phyloP scores from a whole-genome alignment of 1,284 basidiomycete genomes.

The Gomphus bonarii region DNA sequence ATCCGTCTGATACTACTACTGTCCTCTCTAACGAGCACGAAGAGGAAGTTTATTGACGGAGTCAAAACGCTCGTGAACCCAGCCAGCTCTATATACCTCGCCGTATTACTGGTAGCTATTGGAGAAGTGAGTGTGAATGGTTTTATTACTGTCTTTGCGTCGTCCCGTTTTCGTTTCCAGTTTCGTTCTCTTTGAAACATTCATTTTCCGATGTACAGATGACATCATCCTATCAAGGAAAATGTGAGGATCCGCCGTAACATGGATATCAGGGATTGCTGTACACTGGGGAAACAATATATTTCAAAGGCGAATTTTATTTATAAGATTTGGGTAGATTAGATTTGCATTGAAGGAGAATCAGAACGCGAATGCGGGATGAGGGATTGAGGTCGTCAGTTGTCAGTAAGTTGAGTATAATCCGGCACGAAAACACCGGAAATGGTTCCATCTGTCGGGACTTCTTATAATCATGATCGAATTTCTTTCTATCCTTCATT shows the following conservation, averaged over 20 bases:
- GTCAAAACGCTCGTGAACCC: slow-evolving; percentile 13
- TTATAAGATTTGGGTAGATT: no score
- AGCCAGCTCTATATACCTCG: slow-evolving; percentile 27
- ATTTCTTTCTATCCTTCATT: no score
- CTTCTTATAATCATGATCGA: no score
- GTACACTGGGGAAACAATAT: no score
- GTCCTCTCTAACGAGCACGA: slow-evolving; percentile 8
- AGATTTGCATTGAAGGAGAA: no score
- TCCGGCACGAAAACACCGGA: no score
- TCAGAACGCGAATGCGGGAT: no score
- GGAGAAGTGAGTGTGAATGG: slow-evolving; percentile 29
- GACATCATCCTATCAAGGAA: slow-evolving; percentile 29
- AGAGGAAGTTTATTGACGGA: neutral
- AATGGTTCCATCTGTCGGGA: no score
- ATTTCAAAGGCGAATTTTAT: no score
- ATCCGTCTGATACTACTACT: slow-evolving; percentile 1
- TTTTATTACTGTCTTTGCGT: neutral
- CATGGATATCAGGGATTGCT: slow-evolving; percentile 43
- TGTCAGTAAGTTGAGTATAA: no score
- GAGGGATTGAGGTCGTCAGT: no score
- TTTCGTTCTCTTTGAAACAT: neutral
- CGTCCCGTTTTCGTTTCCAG: neutral
- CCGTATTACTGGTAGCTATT: slow-evolving; percentile 40
- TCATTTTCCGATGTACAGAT: slow-evolving; percentile 25
- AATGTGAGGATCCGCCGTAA: slow-evolving; percentile 38